Percentiles rank a stretch among this genome's conserved stretches.
phyloP scores from a whole-genome alignment of 768 basidiomycete species.

The Auricularia sp. region DNA sequence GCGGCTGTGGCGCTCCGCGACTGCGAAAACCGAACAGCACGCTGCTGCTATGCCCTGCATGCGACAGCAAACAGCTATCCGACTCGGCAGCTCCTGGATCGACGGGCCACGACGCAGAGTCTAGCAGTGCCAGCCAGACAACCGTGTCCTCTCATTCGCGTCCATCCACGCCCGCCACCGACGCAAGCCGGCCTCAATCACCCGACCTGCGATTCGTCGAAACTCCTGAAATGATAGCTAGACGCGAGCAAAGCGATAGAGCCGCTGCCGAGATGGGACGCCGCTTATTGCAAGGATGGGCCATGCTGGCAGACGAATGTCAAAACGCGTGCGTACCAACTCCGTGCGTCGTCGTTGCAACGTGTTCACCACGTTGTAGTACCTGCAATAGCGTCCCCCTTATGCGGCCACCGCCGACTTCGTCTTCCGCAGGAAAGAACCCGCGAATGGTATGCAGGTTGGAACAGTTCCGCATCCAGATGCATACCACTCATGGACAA shows the following conservation, averaged over 20 bases:
- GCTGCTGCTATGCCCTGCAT: conserved; percentile 7
- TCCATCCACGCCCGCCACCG: conserved; percentile 70
- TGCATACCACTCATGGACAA: conserved; percentile 5
- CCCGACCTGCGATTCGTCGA: conserved; percentile 53
- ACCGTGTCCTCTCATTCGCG: conserved; percentile 42
- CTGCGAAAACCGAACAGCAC: conserved; percentile 48
- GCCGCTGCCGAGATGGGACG: conserved; percentile 76
- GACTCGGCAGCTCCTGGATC: not conserved
- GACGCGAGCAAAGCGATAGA: conserved; percentile 71
- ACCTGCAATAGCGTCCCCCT: conserved; percentile 78
- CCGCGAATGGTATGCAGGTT: conserved; percentile 47
- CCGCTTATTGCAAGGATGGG: conserved; percentile 71
- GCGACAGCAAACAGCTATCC: not conserved
- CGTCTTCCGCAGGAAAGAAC: conserved; percentile 42
- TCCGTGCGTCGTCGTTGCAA: too few relatives aligned
- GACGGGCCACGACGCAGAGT: conserved; percentile 23
- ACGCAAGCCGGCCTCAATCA: conserved; percentile 53
- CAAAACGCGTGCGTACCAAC: conserved; percentile 30
- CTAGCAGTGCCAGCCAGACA: conserved; percentile 25
- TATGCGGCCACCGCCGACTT: conserved; percentile 58
- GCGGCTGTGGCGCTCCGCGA: conserved; percentile 49
- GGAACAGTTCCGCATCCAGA: conserved; percentile 2
- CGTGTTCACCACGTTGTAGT: not conserved
- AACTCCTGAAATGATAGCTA: conserved; percentile 51
- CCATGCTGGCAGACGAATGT: conserved; percentile 86